Evolutionary conservation across 2,329 filamentous ascomycete species (phyloP).

Genomic region (Teratosphaeria nubilosa): DNA sequence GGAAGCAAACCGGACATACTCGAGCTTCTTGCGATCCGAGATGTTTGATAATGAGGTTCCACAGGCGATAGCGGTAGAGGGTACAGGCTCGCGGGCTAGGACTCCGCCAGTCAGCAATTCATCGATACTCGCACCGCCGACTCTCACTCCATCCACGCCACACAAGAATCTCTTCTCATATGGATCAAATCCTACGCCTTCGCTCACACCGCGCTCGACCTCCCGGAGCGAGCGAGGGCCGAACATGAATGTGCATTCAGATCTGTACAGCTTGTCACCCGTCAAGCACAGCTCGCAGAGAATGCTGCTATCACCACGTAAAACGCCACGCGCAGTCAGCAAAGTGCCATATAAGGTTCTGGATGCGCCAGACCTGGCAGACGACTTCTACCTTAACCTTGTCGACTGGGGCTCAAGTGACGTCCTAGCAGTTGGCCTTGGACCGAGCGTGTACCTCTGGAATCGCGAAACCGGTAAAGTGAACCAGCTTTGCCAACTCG

Average conservation of each 20-base stretch:
- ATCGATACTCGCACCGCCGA: neutral
- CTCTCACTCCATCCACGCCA: slow-evolving; percentile 80
- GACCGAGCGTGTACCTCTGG: slow-evolving; percentile 96
- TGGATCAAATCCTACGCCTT: slow-evolving; percentile 76
- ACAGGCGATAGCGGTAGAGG: slow-evolving; percentile 57
- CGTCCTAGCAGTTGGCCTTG: slow-evolving; percentile 82
- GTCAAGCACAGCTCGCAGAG: slow-evolving; percentile 88
- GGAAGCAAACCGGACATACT: slow-evolving; percentile 91
- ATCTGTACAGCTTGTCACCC: slow-evolving; percentile 91
- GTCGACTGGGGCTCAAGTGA: slow-evolving; percentile 98
- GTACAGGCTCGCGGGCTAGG: slow-evolving; percentile 49
- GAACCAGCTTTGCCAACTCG: slow-evolving; percentile 81
- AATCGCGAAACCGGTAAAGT: slow-evolving; percentile 85
- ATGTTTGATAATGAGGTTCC: slow-evolving; percentile 87
- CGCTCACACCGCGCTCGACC: slow-evolving; percentile 56
- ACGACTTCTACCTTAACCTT: slow-evolving; percentile 95
- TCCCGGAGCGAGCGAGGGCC: slow-evolving; percentile 70
- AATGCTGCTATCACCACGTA: slow-evolving; percentile 81
- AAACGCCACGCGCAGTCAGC: slow-evolving; percentile 79
- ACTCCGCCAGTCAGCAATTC: slow-evolving; percentile 70
- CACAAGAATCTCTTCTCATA: slow-evolving; percentile 89
- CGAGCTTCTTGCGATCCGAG: slow-evolving; percentile 75
- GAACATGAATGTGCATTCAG: slow-evolving; percentile 79
- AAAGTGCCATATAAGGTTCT: slow-evolving; percentile 98
- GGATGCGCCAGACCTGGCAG: slow-evolving; percentile 88